Percentiles rank a stretch among this genome's conserved stretches.
Evolutionary conservation across 805 yeast species (phyloP).

Genomic region (Ogataea polymorpha): DNA sequence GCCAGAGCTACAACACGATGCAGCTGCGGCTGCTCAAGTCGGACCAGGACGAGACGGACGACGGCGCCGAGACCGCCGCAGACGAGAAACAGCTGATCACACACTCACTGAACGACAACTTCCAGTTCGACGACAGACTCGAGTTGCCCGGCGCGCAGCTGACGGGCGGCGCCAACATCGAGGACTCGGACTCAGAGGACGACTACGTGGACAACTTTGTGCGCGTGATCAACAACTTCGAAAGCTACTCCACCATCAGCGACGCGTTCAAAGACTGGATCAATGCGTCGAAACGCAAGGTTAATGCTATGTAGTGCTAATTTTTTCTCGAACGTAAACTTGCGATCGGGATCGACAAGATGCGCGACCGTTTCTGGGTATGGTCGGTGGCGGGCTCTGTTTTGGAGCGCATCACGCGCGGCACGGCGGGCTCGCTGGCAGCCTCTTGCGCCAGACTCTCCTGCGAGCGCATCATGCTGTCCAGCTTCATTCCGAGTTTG

Average conservation of each 20-base stretch:
- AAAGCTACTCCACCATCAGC: constrained; percentile 31
- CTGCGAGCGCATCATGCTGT: constrained; percentile 24
- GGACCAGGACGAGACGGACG: constrained; percentile 12
- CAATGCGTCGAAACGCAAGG: constrained; percentile 17
- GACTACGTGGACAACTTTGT: constrained; percentile 33
- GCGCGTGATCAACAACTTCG: constrained; percentile 34
- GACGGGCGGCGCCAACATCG: constrained; percentile 16
- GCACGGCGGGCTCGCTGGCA: neutral
- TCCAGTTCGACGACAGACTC: constrained; percentile 29
- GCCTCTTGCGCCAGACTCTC: constrained; percentile 19
- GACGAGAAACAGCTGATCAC: constrained; percentile 15
- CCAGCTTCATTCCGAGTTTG: constrained; percentile 29
- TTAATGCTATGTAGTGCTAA: constrained; percentile 1
- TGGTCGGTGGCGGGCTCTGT: constrained; percentile 1
- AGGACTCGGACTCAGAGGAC: constrained; percentile 22
- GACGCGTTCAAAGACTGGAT: constrained; percentile 38
- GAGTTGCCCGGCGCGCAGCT: constrained; percentile 7
- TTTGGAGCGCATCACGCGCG: constrained; percentile 1
- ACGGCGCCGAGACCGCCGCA: neutral
- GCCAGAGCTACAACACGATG: constrained; percentile 83
- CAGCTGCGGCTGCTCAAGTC: constrained; percentile 63
- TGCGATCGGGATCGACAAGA: constrained; percentile 33
- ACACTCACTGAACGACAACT: constrained; percentile 32
- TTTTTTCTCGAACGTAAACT: constrained; percentile 25
- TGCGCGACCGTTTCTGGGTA: constrained; percentile 18